Conservation (phyloP, 331 rosid species). For the Rhamnella rubrinervis region DNA sequence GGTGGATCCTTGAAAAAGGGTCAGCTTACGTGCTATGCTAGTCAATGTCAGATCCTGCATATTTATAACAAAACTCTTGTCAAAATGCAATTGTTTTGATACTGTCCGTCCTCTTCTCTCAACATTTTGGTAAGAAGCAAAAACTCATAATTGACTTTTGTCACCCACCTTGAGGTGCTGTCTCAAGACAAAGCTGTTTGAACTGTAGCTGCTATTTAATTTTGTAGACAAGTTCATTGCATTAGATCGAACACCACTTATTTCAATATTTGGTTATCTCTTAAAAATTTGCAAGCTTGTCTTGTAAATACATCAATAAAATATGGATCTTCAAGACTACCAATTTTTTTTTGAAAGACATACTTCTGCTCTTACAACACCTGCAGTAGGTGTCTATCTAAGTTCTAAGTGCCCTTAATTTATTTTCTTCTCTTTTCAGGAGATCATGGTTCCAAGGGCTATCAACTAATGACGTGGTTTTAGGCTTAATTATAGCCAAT, state of each 20-base stretch:
- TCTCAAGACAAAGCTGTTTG: not conserved
- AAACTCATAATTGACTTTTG: not conserved
- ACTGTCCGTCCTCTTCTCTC: not conserved
- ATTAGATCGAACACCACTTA: not conserved
- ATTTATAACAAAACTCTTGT: not conserved
- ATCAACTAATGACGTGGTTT: constrained; percentile 41
- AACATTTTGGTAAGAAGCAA: not conserved
- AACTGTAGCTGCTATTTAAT: not conserved
- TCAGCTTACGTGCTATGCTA: not conserved
- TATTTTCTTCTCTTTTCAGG: constrained; percentile 48
- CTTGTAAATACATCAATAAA: not conserved
- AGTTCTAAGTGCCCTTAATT: not conserved
- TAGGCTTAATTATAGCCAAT: constrained; percentile 75
- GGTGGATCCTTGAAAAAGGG: not conserved
- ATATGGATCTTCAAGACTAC: not conserved
- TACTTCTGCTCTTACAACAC: not conserved
- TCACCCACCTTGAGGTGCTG: not conserved
- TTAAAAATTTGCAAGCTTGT: not conserved
- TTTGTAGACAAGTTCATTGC: constrained; percentile 2
- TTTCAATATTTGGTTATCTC: not conserved
- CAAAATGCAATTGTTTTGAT: not conserved
- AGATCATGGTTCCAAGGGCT: constrained; percentile 49
- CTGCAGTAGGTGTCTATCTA: not conserved
- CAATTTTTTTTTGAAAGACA: constrained; percentile 8
- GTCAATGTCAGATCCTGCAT: not conserved